Evolutionary conservation across 2,329 filamentous ascomycete genomes (phyloP).

Genomic region (Penicillium sclerotiorum): DNA sequence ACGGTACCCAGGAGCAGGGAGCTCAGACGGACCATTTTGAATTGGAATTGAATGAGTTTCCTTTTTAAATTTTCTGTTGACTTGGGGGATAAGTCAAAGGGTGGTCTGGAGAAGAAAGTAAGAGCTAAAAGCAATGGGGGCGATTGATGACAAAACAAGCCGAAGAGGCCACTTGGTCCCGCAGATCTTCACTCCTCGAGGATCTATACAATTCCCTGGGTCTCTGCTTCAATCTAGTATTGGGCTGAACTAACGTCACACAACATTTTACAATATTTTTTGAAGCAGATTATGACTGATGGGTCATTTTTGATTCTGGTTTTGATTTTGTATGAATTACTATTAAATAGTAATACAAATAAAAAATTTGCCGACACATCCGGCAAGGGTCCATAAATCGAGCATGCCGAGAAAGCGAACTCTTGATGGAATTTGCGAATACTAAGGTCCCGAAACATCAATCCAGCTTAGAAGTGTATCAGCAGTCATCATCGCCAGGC

Average conservation of each 20-base stretch:
- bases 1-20: constrained; percentile 51
- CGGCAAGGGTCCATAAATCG: constrained; percentile 6
- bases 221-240: too few species aligned
- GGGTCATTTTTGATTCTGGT: background rate
- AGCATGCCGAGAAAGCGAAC: constrained; percentile 6
- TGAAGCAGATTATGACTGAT: background rate
- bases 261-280: background rate
- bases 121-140: background rate
- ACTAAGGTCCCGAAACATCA: constrained; percentile 17
- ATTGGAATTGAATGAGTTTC: constrained; percentile 6
- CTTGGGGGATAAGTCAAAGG: background rate
- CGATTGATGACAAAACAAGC: constrained; percentile 27
- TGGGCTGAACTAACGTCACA: background rate
- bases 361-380: constrained; percentile 16
- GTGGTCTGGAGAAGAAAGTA: background rate
- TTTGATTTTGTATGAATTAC: constrained; percentile 19
- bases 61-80: background rate
- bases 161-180: constrained; percentile 38
- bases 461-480: too few species aligned
- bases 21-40: constrained; percentile 50
- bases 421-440: constrained; percentile 9
- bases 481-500: too few species aligned
- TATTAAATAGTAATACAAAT: constrained; percentile 32
- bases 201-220: background rate
- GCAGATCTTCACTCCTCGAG: constrained; percentile 12